Percentiles rank a stretch among this genome's conserved stretches.
phyloP scores from a whole-genome alignment of 495 filamentous ascomycete genomes.

The Usnea hakonensis region DNA sequence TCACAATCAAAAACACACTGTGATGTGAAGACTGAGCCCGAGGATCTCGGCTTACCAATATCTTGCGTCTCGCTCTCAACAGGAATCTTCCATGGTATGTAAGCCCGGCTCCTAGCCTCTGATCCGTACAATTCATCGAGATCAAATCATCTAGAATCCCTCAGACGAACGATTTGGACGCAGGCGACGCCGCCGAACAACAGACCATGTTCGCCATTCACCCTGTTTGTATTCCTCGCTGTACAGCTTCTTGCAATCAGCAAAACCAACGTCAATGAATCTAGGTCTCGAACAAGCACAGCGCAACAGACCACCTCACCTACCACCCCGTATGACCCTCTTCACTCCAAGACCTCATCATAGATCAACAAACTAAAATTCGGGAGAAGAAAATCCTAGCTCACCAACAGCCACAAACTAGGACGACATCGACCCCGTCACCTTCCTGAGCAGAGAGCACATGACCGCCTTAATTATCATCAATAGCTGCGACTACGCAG shows the following conservation, averaged over 20 bases:
- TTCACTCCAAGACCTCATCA: background rate
- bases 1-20: background rate
- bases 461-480: slow-evolving; percentile 7
- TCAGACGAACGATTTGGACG: background rate
- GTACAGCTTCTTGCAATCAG: background rate
- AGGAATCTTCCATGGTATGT: background rate
- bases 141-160: background rate
- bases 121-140: background rate
- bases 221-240: background rate
- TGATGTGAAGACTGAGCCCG: no score
- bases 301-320: background rate
- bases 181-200: background rate
- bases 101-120: background rate
- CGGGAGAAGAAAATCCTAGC: background rate
- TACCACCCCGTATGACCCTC: background rate
- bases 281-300: background rate
- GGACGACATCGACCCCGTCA: slow-evolving; percentile 1
- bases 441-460: background rate
- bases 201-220: background rate
- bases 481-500: slow-evolving; percentile 7
- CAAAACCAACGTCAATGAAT: background rate
- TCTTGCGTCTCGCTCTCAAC: background rate
- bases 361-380: background rate
- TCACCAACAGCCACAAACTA: background rate
- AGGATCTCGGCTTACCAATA: background rate